Evolutionary conservation across 2,329 filamentous ascomycete species (phyloP).

Genomic region (Microthyrium microscopicum): DNA sequence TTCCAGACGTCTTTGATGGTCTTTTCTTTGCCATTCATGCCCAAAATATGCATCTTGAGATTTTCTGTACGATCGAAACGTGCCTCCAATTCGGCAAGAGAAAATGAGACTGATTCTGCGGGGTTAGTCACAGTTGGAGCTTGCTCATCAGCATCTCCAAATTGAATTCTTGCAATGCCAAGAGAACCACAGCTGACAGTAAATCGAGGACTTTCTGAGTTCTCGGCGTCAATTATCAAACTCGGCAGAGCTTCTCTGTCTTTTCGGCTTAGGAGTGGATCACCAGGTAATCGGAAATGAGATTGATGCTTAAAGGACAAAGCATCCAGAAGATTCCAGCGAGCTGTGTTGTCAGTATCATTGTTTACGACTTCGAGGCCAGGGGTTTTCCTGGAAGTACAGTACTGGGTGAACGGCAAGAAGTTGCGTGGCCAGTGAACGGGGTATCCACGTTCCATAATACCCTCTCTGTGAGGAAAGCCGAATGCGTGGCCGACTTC

Average conservation of each 20-base stretch:
- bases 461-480: conserved; percentile 79
- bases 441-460: conserved; percentile 76
- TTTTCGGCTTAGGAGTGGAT: no score
- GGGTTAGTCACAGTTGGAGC: no score
- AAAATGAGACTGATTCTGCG: no score
- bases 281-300: neutral
- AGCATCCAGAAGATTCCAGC: neutral
- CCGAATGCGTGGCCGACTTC: conserved; percentile 83
- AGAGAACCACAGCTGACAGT: no score
- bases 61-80: no score
- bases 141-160: no score
- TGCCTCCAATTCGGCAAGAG: no score
- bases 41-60: neutral
- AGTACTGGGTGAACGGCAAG: neutral
- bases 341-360: neutral
- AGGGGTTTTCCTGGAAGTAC: neutral
- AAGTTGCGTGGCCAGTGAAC: neutral
- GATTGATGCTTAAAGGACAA: neutral
- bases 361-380: neutral
- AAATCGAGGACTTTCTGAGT: no score
- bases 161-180: no score
- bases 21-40: neutral
- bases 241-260: no score
- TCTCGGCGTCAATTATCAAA: no score
- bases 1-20: neutral